Evolutionary conservation across 495 filamentous ascomycete species (phyloP).

Genomic region (Penicillium paxilli): DNA sequence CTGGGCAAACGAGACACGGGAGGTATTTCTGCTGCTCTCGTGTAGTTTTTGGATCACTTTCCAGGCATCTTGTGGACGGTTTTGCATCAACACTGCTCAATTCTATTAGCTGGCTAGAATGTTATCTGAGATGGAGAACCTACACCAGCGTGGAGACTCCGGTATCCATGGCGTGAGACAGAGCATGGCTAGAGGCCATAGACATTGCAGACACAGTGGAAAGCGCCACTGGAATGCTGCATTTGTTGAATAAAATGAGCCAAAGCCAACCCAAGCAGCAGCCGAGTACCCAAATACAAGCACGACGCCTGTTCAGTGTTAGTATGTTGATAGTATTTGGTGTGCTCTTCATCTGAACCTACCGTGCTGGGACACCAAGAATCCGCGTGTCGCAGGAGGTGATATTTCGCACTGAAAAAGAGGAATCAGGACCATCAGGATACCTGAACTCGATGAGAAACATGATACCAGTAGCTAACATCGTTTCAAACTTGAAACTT

Average conservation of each 20-base stretch:
- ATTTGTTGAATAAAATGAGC: slow-evolving; percentile 21
- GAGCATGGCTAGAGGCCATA: slow-evolving; percentile 30
- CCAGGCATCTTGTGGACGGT: slow-evolving; percentile 21
- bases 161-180: slow-evolving; percentile 26
- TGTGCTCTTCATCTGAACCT: too few relatives aligned
- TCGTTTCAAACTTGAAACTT: too few relatives aligned
- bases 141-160: slow-evolving; percentile 37
- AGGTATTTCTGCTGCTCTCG: slow-evolving; percentile 8
- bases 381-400: too few relatives aligned
- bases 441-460: too few relatives aligned
- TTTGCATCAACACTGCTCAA: not conserved
- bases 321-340: too few relatives aligned
- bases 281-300: slow-evolving; percentile 34
- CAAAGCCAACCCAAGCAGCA: slow-evolving; percentile 36
- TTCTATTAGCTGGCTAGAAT: not conserved
- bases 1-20: not conserved
- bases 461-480: too few relatives aligned
- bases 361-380: too few relatives aligned
- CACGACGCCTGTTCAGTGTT: slow-evolving; percentile 18
- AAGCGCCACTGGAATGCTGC: slow-evolving; percentile 30
- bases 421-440: too few relatives aligned
- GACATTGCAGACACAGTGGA: slow-evolving; percentile 32
- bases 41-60: slow-evolving; percentile 23
- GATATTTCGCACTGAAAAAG: too few relatives aligned
- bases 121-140: not conserved